A percentile compares a stretch with the other conserved stretches of the same genome.
These are phyloP conservation scores for Pleurotus tuoliensis DNA, from an alignment of 768 basidiomycete genomes.

Conservation along the genomic window DNA sequence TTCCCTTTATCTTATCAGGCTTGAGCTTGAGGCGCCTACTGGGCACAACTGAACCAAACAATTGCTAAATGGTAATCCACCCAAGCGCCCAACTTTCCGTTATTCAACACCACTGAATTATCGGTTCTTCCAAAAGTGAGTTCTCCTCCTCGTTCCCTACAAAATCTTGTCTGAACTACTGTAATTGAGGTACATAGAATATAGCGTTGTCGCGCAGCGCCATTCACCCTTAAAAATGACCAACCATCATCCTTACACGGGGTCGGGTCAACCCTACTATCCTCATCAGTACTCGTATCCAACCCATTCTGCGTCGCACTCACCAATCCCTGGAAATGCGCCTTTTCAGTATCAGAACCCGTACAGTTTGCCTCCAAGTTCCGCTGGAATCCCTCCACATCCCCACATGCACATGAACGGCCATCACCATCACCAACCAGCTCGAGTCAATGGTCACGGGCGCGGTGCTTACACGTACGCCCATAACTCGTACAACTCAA, in stretches of 20 bases:
- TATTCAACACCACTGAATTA: no score
- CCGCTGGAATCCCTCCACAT: slow-evolving; percentile 24
- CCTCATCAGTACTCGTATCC: slow-evolving; percentile 31
- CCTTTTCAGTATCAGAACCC: slow-evolving; percentile 13
- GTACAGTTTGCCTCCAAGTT: slow-evolving; percentile 26
- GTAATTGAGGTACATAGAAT: no score
- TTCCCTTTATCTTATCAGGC: no score
- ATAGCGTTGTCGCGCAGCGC: background rate
- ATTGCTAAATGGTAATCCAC: background rate
- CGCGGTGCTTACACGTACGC: slow-evolving; percentile 23
- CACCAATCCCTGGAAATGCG: background rate
- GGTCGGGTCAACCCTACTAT: slow-evolving; percentile 12
- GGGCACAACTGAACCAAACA: background rate
- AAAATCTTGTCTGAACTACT: background rate
- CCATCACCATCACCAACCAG: slow-evolving; percentile 28
- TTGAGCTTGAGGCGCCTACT: background rate
- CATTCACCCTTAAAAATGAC: background rate
- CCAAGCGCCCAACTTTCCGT: slow-evolving; percentile 3
- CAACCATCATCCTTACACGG: slow-evolving; percentile 1
- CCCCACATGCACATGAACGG: slow-evolving; percentile 8
- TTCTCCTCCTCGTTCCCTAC: background rate
- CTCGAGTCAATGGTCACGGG: slow-evolving; percentile 29
- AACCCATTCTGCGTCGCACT: background rate
- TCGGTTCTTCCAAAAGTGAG: no score
- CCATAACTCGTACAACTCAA: slow-evolving; percentile 26